These are phyloP conservation scores for Geranium incanum DNA, from an alignment of 441 rosid species.

Conservation along the genomic window DNA sequence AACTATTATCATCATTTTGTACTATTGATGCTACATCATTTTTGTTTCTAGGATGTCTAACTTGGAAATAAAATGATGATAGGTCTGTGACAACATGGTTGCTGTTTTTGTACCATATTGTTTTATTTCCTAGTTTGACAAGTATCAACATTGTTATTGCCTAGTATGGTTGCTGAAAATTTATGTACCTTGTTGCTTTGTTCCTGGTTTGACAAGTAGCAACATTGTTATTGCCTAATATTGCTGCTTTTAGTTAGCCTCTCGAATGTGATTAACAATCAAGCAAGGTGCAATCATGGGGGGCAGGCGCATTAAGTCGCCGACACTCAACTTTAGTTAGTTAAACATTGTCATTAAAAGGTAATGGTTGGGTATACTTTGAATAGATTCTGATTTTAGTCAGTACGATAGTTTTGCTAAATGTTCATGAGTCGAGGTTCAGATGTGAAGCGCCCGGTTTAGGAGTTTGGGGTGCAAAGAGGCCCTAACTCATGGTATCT, in stretches of 20 bases:
- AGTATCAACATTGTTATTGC: background rate
- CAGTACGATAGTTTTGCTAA: no score
- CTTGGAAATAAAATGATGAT: background rate
- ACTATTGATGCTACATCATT: background rate
- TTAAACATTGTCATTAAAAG: constrained; percentile 17
- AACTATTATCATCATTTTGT: background rate
- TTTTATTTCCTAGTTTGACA: no score
- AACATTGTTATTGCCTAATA: constrained; percentile 2
- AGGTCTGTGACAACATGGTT: background rate
- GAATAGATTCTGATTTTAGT: no score
- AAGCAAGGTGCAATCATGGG: constrained; percentile 22
- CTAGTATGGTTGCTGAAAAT: background rate
- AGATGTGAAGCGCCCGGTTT: no score
- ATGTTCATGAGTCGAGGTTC: no score
- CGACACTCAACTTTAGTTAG: constrained; percentile 28
- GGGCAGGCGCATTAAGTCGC: constrained; percentile 19
- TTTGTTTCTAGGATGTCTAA: background rate
- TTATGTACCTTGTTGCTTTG: background rate
- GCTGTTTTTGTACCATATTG: no score
- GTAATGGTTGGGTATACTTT: background rate
- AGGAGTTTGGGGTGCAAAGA: no score
- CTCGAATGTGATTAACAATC: constrained; percentile 11
- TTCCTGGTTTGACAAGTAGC: no score
- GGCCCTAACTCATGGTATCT: no score
- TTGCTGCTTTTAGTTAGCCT: background rate